Conservation (phyloP, 495 filamentous ascomycete genomes). For the Emericellopsis terricola region DNA sequence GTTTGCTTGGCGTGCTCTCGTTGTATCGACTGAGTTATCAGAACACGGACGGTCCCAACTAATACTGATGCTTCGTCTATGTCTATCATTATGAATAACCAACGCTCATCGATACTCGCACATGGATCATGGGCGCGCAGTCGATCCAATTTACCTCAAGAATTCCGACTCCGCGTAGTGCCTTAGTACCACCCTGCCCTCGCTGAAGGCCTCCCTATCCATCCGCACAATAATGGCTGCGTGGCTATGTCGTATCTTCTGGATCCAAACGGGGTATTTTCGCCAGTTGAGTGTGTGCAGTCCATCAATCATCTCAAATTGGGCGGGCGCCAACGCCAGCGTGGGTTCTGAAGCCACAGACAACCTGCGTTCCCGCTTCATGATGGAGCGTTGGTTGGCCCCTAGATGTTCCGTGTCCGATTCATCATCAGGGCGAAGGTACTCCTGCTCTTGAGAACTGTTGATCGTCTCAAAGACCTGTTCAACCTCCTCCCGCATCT, state of each 20-base stretch:
- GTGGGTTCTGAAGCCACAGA: conserved; percentile 32
- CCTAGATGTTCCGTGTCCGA: conserved; percentile 14
- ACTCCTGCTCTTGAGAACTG: conserved; percentile 40
- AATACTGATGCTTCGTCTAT: no score
- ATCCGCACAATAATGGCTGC: conserved; percentile 76
- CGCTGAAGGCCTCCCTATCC: conserved; percentile 41
- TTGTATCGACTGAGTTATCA: no score
- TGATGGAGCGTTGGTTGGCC: conserved; percentile 9
- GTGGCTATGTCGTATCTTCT: conserved; percentile 61
- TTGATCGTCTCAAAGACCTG: conserved; percentile 54
- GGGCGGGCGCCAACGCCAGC: conserved; percentile 56
- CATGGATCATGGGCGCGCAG: no score
- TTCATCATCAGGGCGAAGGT: conserved; percentile 23
- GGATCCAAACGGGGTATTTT: conserved; percentile 78
- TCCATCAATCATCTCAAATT: conserved; percentile 67
- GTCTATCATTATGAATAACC: no score
- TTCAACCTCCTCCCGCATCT: conserved; percentile 53
- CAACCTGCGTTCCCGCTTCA: conserved; percentile 18
- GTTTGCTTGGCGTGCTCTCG: no score
- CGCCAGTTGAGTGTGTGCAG: conserved; percentile 58
- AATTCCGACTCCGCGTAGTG: conserved; percentile 76
- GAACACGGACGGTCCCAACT: no score
- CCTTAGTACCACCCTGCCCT: conserved; percentile 59
- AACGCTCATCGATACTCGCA: no score
- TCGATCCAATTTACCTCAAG: no score